Conservation (phyloP, 345 rosid genomes). For the Bruguiera gymnorhiza region DNA sequence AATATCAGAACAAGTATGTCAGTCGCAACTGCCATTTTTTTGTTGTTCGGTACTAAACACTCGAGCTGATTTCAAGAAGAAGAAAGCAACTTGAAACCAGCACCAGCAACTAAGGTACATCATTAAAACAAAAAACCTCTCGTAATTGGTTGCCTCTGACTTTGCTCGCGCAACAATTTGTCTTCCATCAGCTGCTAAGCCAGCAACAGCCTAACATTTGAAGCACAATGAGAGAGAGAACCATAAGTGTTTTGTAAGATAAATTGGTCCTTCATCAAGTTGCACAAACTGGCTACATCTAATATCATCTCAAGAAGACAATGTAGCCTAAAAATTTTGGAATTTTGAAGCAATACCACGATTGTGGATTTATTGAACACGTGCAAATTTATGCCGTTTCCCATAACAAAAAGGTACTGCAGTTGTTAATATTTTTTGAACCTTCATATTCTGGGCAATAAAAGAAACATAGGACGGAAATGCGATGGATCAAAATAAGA, state of each 20-base stretch:
- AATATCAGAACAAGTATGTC: background rate
- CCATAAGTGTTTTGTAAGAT: background rate
- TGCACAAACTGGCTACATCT: no score
- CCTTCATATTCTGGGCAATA: no score
- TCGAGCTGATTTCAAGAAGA: background rate
- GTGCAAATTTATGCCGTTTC: no score
- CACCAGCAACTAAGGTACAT: background rate
- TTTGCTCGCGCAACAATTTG: conserved; percentile 93
- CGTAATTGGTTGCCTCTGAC: conserved; percentile 81
- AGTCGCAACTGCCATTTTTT: background rate
- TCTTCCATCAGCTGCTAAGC: conserved; percentile 97
- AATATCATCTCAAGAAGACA: no score
- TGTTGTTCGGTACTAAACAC: background rate
- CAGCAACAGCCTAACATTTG: conserved; percentile 83
- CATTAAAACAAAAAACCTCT: conserved; percentile 45
- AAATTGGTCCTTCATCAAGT: background rate
- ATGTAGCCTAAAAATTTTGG: no score
- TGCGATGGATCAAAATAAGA: no score
- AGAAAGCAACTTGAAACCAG: background rate
- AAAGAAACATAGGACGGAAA: no score
- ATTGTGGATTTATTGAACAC: no score
- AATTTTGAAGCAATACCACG: no score
- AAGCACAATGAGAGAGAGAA: background rate
- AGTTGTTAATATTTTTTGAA: no score
- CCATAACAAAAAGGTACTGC: no score